phyloP scores from a whole-genome alignment of 2,329 filamentous ascomycete genomes.

The Chrysosporium queenslandicum region DNA sequence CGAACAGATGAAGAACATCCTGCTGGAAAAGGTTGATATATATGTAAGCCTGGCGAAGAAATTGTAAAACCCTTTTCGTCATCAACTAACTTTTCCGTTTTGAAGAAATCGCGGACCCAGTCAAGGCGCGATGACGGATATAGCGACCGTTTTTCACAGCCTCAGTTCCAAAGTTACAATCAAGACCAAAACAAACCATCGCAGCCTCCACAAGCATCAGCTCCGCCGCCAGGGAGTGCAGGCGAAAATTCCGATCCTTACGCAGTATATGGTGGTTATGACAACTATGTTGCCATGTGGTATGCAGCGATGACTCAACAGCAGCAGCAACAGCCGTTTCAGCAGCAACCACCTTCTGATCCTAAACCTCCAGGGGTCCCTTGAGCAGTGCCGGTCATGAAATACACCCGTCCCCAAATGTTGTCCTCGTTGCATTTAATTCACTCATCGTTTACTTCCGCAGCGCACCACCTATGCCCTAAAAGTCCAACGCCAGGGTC shows the following conservation, averaged over 20 bases:
- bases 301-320: slow-evolving; percentile 58
- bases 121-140: slow-evolving; percentile 23
- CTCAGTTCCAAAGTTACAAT: slow-evolving; percentile 26
- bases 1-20: slow-evolving; percentile 67
- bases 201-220: slow-evolving; percentile 31
- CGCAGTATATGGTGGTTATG: slow-evolving; percentile 71
- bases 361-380: slow-evolving; percentile 20
- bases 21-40: slow-evolving; percentile 85
- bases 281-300: slow-evolving; percentile 71
- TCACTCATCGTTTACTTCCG: neutral
- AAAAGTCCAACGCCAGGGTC: no score
- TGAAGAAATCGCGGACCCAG: slow-evolving; percentile 29
- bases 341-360: slow-evolving; percentile 14
- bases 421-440: neutral
- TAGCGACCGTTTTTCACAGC: slow-evolving; percentile 38
- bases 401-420: neutral
- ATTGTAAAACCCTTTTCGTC: neutral
- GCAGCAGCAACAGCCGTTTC: slow-evolving; percentile 31
- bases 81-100: slow-evolving; percentile 25
- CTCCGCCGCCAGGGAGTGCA: slow-evolving; percentile 16
- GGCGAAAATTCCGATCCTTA: slow-evolving; percentile 56
- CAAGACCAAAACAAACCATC: slow-evolving; percentile 24
- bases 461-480: neutral
- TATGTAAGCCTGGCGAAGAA: slow-evolving; percentile 55
- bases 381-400: slow-evolving; percentile 7